Evolutionary conservation across 1,139 yeast genomes (phyloP).

Genomic region (Protomyces lactucae-debilis): DNA sequence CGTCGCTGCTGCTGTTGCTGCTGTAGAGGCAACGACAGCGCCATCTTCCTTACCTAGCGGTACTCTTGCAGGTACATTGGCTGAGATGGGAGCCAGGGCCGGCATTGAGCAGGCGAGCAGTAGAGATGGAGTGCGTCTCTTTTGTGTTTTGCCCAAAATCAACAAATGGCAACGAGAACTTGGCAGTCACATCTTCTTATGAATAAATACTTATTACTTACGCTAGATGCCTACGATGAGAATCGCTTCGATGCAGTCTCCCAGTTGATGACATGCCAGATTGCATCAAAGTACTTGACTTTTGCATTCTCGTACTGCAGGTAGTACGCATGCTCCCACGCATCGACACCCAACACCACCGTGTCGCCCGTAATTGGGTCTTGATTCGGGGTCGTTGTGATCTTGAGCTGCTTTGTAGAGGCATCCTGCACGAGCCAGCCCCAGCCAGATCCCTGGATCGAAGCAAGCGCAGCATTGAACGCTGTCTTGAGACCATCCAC

Average conservation of each 20-base stretch:
- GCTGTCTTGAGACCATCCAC: conserved; percentile 64
- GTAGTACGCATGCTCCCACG: conserved; percentile 99
- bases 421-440: conserved; percentile 88
- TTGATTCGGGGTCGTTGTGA: conserved; percentile 78
- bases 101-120: background rate
- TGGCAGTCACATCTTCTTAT: background rate
- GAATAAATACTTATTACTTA: background rate
- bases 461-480: conserved; percentile 74
- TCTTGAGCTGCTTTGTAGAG: conserved; percentile 74
- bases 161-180: background rate
- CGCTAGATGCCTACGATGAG: conserved; percentile 35
- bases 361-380: conserved; percentile 75
- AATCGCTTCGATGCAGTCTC: conserved; percentile 78
- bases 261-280: conserved; percentile 98
- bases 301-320: conserved; percentile 92
- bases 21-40: background rate
- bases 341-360: conserved; percentile 88
- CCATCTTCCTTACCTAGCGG: background rate
- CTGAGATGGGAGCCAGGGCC: background rate
- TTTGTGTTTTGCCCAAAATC: background rate
- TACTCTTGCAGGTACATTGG: background rate
- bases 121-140: background rate
- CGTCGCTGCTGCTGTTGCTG: background rate
- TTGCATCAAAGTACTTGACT: conserved; percentile 90
- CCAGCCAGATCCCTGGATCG: conserved; percentile 98